Evolutionary conservation across 139 green algal genomes (phyloP), one percentile per base, ranked within the genome.

Genomic region (Chlorella sp.): DNA sequence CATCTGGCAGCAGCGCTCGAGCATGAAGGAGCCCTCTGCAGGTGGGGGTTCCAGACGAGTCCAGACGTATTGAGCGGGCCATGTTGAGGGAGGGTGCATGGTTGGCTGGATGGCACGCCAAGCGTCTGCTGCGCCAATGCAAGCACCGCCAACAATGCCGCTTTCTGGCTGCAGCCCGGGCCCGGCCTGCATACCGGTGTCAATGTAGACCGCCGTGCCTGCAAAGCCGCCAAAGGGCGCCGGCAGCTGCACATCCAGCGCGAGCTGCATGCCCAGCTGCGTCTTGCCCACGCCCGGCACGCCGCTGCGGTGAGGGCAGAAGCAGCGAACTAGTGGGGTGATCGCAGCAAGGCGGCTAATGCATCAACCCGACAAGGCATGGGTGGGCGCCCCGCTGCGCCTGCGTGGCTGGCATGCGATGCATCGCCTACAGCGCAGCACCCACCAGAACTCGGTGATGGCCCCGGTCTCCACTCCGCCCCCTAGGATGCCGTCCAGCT

Each of bases 201-300:
- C 94, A n/a, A 98, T 92, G 89, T 97, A 98, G 13, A 98, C 84
- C 1, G 92, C 92, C 54, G 92, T 64, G 0, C 93, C 94, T 1
- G 76, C 92, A 16, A 92, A 1, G 7, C 95, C 95, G 0, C 88
- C 88, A 60, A 96, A 93, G 0, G 22, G 64, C 0, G 26, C 41
- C 0, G 95, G 95, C 0, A 97, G 87, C 78, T 96, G 93, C 40
- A 92, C 94, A 79, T 94, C 88, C 3, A 97, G 83, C 0, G 92
- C 91, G 65, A 98, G 90, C 92, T 98, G 95, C 81, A 97, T 96
- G 22, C 93, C 79, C 43, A 84, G 62, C 79, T 84, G 79, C 30
- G 95, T 98, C 85, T 98, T 98, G 68, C 95, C 95, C 1, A 97
- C 89, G 20, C 94, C 95, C 0, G 95, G 95, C 24, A 94, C 92